Base-by-base conservation (phyloP, 148 eudicot genomes). In the Chenopodium formosanum region DNA sequence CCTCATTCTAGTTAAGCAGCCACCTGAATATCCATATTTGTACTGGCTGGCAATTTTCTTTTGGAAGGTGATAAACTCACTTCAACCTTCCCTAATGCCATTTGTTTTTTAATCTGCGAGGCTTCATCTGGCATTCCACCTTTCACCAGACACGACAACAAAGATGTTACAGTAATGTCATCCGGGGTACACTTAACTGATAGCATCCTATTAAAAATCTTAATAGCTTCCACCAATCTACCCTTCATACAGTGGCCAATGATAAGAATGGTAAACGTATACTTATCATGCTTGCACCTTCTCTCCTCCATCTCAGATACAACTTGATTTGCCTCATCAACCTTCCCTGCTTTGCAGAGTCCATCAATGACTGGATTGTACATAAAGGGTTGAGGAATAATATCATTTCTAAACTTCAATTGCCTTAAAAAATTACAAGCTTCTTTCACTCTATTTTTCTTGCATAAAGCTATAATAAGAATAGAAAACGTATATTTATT, bases 161-260 rank as follows among this genome's bases (percentile, higher is more conserved):
- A 79, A 77, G 90, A 91, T 78, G 85, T 88, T 74, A 89, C 72
- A 68, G 97, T 94, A 73, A 94, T 86, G 65, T 76, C 79, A 91
- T 96, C 97, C 0, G 99, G 99, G 63, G 77, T 86, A 86, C 99
- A 96, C 75, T 87, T 88, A 77, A 89, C 76, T 69, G 83, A 85
- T 80, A 90, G 81, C 99, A 96, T 96, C 89, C 88, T 92, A 70
- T 87, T 56, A 80, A 90, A 96, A 58, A 94, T 86, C 73, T 69
- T 50, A 53, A 96, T 88, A 60, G 98, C 99, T 85, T 96, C 99
- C 47, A 68, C 19, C 94, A 90, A 91, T 83, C 92, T 88, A 56
- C 99, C 99, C 86, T 94, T 96, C 97, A 94, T 86, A 83, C 94
- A 94, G 80, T 96, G 98, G 62, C 99, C 99, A 74, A 96, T 86